A percentile compares a stretch with the other conserved stretches of the same genome.
These are phyloP conservation scores for Hypholoma fasciculare DNA, from an alignment of 768 basidiomycete species.

Conservation along the genomic window DNA sequence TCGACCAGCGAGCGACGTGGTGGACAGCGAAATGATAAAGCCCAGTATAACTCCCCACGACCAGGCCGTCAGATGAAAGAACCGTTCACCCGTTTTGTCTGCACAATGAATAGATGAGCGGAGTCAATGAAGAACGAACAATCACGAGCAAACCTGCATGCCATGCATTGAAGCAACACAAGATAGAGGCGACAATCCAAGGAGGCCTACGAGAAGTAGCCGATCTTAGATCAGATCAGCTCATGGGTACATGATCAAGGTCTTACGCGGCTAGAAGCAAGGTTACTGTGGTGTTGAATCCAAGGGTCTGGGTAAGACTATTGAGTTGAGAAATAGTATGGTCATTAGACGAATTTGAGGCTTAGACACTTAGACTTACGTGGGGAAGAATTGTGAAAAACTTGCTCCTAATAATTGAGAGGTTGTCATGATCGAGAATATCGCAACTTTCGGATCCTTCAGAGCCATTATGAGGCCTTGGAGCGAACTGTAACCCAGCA, in stretches of 20 bases:
- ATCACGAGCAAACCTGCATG: constrained; percentile 35
- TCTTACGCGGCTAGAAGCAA: constrained; percentile 62
- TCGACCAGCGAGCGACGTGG: constrained; percentile 49
- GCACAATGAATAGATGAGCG: not conserved
- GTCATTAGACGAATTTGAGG: not conserved
- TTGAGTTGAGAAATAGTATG: not conserved
- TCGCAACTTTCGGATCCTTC: constrained; percentile 50
- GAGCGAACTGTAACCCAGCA: constrained; percentile 34
- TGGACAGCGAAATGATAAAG: constrained; percentile 60
- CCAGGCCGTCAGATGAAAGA: constrained; percentile 55
- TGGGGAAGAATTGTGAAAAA: constrained; percentile 62
- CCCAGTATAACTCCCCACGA: constrained; percentile 65
- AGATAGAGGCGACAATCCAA: constrained; percentile 56
- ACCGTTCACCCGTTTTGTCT: constrained; percentile 64
- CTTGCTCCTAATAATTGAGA: constrained; percentile 55
- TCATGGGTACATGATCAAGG: not conserved
- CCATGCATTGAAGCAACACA: constrained; percentile 54
- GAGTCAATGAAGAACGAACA: not conserved
- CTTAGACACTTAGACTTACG: constrained; percentile 27
- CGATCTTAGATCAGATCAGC: not conserved
- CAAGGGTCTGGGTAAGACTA: constrained; percentile 60
- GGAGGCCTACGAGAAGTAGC: constrained; percentile 45
- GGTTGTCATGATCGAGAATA: constrained; percentile 54
- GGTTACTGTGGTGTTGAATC: constrained; percentile 57
- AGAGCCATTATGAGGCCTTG: constrained; percentile 56